phyloP scores from a whole-genome alignment of 78 protist genomes.

The Parvularia atlantis region DNA sequence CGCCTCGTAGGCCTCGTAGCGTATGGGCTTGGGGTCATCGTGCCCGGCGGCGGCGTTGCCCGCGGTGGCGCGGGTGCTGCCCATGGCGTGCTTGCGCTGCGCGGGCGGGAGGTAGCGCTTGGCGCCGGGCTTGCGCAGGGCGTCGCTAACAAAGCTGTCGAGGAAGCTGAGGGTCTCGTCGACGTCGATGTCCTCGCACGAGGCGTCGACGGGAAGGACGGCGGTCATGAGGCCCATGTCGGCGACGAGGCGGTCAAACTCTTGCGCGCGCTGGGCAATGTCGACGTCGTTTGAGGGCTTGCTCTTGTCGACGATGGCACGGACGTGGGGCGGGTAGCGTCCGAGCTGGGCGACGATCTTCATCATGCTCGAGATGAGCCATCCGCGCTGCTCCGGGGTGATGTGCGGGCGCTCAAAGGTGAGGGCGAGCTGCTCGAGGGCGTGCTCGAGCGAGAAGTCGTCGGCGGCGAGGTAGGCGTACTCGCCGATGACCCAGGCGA shows the following conservation, averaged over 20 bases:
- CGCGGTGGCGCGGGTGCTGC: not conserved
- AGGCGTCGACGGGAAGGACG: conserved; percentile 56
- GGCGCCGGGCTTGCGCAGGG: conserved; percentile 32
- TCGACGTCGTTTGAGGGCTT: not conserved
- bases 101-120: conserved; percentile 1
- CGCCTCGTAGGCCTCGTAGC: not conserved
- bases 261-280: conserved; percentile 36
- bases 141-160: conserved; percentile 21
- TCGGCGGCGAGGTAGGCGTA: conserved; percentile 37
- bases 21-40: not conserved
- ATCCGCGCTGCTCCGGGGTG: not conserved
- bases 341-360: conserved; percentile 36
- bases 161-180: conserved; percentile 43
- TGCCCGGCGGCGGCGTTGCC: not conserved
- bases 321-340: not conserved
- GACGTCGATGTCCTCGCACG: conserved; percentile 56
- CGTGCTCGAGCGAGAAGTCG: not conserved
- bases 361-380: conserved; percentile 24
- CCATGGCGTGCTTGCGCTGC: not conserved
- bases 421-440: conserved; percentile 7
- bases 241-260: conserved; percentile 9
- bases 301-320: not conserved
- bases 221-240: not conserved
- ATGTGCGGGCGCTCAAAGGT: not conserved
- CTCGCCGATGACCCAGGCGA: conserved; percentile 66